These are phyloP conservation scores for Buxus sempervirens DNA, from an alignment of 164 flowering plant species.

Conservation along the genomic window DNA sequence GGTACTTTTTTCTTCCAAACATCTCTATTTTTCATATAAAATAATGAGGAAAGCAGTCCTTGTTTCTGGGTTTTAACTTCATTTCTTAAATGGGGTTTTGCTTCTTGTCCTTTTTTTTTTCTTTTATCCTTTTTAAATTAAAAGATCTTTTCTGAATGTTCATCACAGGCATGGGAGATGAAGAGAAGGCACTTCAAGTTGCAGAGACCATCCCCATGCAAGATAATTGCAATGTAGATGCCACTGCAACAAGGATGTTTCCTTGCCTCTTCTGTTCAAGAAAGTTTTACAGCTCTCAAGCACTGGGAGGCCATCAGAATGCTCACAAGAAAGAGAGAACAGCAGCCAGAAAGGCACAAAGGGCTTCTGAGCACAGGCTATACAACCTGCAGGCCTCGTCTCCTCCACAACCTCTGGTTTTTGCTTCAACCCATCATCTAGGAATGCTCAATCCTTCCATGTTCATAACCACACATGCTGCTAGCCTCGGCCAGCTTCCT, in stretches of 20 bases:
- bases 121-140: background rate
- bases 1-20: background rate
- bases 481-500: slow-evolving; percentile 29
- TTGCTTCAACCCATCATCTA: slow-evolving; percentile 40
- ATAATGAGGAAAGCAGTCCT: too few species aligned
- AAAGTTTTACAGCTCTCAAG: slow-evolving; percentile 89
- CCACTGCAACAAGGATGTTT: slow-evolving; percentile 45
- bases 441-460: slow-evolving; percentile 40
- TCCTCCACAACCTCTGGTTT: slow-evolving; percentile 34
- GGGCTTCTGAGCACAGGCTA: slow-evolving; percentile 38
- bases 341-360: slow-evolving; percentile 70
- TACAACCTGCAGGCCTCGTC: slow-evolving; percentile 23
- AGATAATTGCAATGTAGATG: slow-evolving; percentile 13
- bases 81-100: slow-evolving; percentile 2
- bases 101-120: too few species aligned
- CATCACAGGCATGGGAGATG: slow-evolving; percentile 49
- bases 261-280: slow-evolving; percentile 81
- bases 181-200: slow-evolving; percentile 21
- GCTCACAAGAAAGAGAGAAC: slow-evolving; percentile 90
- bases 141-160: background rate
- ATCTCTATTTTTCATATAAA: too few species aligned
- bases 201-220: slow-evolving; percentile 4
- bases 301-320: slow-evolving; percentile 91
- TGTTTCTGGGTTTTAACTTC: background rate
- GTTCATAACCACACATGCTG: slow-evolving; percentile 57